These are phyloP conservation scores for Ehretia macrophylla DNA, from an alignment of 257 asterid genomes.

Conservation along the genomic window DNA sequence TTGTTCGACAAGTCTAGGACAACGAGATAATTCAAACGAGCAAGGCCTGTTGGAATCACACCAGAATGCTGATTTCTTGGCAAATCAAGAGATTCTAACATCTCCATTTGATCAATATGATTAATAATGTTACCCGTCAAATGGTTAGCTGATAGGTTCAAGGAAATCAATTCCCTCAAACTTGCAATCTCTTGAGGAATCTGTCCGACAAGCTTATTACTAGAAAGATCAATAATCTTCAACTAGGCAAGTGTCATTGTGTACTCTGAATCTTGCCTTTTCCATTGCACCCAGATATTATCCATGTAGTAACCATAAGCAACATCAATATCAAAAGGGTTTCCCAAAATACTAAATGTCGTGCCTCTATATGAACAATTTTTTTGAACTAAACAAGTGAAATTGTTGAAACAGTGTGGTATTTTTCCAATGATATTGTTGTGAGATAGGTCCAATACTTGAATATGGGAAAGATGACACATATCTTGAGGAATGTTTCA, in stretches of 20 bases:
- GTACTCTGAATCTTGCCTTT: background rate
- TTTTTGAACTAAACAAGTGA: conserved; percentile 6
- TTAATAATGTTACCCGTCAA: conserved; percentile 22
- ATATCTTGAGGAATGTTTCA: conserved; percentile 20
- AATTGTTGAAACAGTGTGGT: conserved; percentile 24
- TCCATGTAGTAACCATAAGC: no score
- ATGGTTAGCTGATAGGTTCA: conserved; percentile 27
- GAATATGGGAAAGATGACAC: conserved; percentile 9
- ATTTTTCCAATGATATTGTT: conserved; percentile 11
- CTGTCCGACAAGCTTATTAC: conserved; percentile 9
- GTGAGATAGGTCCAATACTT: conserved; percentile 24
- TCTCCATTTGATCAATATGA: conserved; percentile 22
- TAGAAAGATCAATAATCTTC: conserved; percentile 6
- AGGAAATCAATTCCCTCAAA: conserved; percentile 17
- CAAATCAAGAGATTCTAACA: conserved; percentile 30
- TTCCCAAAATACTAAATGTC: no score
- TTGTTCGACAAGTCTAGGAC: conserved; percentile 30
- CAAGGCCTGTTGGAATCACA: conserved; percentile 23
- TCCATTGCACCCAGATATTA: background rate
- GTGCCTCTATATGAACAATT: no score
- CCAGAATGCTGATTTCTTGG: conserved; percentile 31
- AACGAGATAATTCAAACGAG: conserved; percentile 5
- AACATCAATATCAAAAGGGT: background rate
- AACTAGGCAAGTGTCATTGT: background rate
- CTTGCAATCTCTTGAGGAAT: conserved; percentile 15